Percentiles rank a stretch among this genome's conserved stretches.
phyloP scores from a whole-genome alignment of 495 filamentous ascomycete species.

The Penicillium lividum region DNA sequence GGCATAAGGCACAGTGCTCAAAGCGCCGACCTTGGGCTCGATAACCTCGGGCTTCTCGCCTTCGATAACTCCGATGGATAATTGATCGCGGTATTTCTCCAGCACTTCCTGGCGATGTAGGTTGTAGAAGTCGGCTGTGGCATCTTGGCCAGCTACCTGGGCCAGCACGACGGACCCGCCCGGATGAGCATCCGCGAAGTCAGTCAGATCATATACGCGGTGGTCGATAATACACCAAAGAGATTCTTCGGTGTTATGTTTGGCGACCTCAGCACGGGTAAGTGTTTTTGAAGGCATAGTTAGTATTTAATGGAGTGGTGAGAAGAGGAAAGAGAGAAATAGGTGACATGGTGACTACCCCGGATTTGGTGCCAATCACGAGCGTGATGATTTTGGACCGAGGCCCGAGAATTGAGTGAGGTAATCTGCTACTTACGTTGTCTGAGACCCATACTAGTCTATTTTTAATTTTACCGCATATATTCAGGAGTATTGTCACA shows the following conservation, averaged over 20 bases:
- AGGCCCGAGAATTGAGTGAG: conserved; percentile 6
- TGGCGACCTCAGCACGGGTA: conserved; percentile 49
- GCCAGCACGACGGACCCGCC: conserved; percentile 56
- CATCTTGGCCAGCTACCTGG: conserved; percentile 59
- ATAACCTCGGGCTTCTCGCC: conserved; percentile 76
- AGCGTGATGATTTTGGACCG: conserved; percentile 15
- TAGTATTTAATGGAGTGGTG: not conserved
- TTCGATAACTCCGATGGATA: conserved; percentile 74
- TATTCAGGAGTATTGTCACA: not conserved
- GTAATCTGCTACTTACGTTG: not conserved
- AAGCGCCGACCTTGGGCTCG: conserved; percentile 65
- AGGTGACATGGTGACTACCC: conserved; percentile 9
- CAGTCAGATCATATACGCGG: conserved; percentile 60
- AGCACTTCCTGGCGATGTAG: conserved; percentile 66
- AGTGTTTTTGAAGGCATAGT: conserved; percentile 36
- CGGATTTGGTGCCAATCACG: conserved; percentile 23
- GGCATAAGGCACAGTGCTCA: conserved; percentile 76
- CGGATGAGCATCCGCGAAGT: conserved; percentile 60
- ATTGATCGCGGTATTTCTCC: conserved; percentile 63
- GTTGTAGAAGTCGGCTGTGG: conserved; percentile 58
- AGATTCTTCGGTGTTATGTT: conserved; percentile 56
- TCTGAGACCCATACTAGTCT: not conserved
- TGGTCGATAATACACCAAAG: conserved; percentile 61
- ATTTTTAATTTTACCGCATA: not conserved
- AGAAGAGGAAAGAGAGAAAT: conserved; percentile 4